These are phyloP conservation scores for Fusarium oxysporum DNA, from an alignment of 2,329 filamentous ascomycete genomes.

Conservation along the genomic window DNA sequence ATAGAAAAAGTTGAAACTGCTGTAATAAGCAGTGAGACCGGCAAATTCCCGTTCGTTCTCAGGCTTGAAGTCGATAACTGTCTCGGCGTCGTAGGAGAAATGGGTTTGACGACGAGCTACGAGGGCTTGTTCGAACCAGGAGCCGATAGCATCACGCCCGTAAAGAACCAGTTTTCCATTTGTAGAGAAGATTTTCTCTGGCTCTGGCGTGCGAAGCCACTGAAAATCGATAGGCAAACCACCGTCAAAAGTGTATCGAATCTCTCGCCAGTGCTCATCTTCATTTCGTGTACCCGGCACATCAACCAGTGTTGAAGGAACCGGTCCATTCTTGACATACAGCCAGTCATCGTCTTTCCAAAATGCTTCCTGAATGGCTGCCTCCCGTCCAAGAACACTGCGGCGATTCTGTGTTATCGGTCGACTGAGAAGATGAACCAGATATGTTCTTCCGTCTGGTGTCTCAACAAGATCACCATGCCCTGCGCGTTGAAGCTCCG, in stretches of 20 bases:
- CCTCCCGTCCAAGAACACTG: conserved; percentile 66
- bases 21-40: conserved; percentile 71
- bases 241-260: conserved; percentile 58
- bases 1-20: conserved; percentile 73
- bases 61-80: conserved; percentile 63
- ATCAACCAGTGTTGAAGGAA: conserved; percentile 64
- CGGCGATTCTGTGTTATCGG: conserved; percentile 63
- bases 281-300: conserved; percentile 61
- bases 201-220: conserved; percentile 67
- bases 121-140: conserved; percentile 69
- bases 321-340: conserved; percentile 67
- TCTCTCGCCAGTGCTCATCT: conserved; percentile 59
- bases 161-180: conserved; percentile 56
- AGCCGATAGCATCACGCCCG: conserved; percentile 66
- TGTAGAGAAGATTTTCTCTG: conserved; percentile 61
- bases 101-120: conserved; percentile 67
- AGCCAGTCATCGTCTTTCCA: conserved; percentile 70
- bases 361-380: conserved; percentile 66
- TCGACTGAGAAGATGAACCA: conserved; percentile 65
- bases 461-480: conserved; percentile 67
- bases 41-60: conserved; percentile 69
- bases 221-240: conserved; percentile 64
- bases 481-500: conserved; percentile 63
- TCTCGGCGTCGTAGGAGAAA: conserved; percentile 72
- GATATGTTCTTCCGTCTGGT: conserved; percentile 61